A percentile compares a stretch with the other conserved stretches of the same genome.
Evolutionary conservation across 345 rosid genomes (phyloP).

Genomic region (Turritis glabra): DNA sequence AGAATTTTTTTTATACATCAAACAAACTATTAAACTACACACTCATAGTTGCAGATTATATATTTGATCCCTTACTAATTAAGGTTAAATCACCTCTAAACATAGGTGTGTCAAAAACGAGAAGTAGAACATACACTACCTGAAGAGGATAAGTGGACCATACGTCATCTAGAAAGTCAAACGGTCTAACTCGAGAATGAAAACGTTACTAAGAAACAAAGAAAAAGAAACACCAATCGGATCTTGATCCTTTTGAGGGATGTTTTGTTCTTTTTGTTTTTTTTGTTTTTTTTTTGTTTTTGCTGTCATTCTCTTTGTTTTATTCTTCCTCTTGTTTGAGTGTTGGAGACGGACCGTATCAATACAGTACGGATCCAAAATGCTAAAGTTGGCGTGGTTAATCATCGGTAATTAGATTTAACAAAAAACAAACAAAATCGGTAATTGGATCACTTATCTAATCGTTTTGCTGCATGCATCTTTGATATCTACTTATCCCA

Average conservation of each 20-base stretch:
- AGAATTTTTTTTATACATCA: too few relatives aligned
- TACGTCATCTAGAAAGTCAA: constrained; percentile 18
- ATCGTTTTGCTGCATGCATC: not conserved
- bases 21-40: too few relatives aligned
- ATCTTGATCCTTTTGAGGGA: constrained; percentile 33
- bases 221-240: constrained; percentile 16
- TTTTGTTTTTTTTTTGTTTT: not conserved
- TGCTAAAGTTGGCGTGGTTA: not conserved
- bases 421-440: not conserved
- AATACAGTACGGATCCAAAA: constrained; percentile 22
- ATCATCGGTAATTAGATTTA: not conserved
- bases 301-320: constrained; percentile 36
- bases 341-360: constrained; percentile 35
- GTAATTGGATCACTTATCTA: not conserved
- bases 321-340: constrained; percentile 19
- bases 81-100: too few relatives aligned
- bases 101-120: not conserved
- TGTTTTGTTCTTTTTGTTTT: constrained; percentile 1
- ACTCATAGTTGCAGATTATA: too few relatives aligned
- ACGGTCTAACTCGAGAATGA: constrained; percentile 12
- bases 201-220: constrained; percentile 15
- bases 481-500: not conserved
- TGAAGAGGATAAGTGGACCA: not conserved
- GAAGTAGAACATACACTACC: not conserved
- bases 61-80: too few relatives aligned